phyloP scores from a whole-genome alignment of 257 asterid genomes.

The Eustoma russellianum region DNA sequence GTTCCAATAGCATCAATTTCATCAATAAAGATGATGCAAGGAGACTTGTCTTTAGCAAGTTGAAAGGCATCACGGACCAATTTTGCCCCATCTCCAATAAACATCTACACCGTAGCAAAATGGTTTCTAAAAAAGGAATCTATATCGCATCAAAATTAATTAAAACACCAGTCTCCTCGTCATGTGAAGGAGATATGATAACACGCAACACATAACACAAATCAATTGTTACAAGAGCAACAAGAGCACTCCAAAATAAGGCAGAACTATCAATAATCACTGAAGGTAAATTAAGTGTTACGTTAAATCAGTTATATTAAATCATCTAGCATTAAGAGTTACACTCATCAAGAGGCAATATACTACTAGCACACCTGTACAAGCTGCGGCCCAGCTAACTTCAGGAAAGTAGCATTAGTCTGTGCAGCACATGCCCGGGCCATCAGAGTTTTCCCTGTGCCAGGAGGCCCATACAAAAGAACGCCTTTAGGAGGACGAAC shows the following conservation, averaged over 20 bases:
- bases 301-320: too few species aligned
- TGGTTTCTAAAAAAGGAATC: slow-evolving; percentile 10
- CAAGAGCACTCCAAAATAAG: too few species aligned
- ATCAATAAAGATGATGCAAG: slow-evolving; percentile 84
- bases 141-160: slow-evolving; percentile 18
- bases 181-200: too few species aligned
- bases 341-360: not conserved
- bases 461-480: slow-evolving; percentile 78
- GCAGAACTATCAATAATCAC: too few species aligned
- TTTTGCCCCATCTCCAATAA: slow-evolving; percentile 81
- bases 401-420: slow-evolving; percentile 84
- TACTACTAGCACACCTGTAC: slow-evolving; percentile 52
- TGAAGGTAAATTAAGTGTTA: too few species aligned
- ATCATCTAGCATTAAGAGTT: not conserved
- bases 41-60: slow-evolving; percentile 88
- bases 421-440: slow-evolving; percentile 96
- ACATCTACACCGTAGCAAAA: slow-evolving; percentile 40
- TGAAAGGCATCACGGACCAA: slow-evolving; percentile 87
- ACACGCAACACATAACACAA: not conserved
- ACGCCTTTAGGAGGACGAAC: slow-evolving; percentile 79
- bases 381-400: slow-evolving; percentile 87
- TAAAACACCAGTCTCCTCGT: not conserved
- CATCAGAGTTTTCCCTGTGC: slow-evolving; percentile 80
- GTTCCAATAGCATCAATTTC: slow-evolving; percentile 93
- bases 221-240: not conserved